Base-by-base conservation (phyloP, 331 rosid species). In the Cydonia oblonga region DNA sequence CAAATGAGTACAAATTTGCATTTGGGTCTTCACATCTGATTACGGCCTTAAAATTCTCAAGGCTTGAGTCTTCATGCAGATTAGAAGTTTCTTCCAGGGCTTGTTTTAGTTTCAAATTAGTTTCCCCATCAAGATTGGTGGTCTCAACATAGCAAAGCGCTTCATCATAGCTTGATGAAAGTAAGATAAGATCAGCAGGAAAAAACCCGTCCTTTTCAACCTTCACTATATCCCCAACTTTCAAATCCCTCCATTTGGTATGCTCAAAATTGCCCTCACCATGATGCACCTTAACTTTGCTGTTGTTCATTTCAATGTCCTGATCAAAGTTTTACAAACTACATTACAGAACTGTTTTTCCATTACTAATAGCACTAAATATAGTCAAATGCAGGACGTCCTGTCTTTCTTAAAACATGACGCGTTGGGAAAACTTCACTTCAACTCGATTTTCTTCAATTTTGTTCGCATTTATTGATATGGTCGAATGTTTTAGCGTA, bases 121-220 rank as follows among this genome's bases (percentile, higher is more conserved):
- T 91, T 80, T 95, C 98, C 42, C 98, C 98, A 29, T 95, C 98
- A 22, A 91, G 96, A 56, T 91, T 91, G 83, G 86, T 91, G 58
- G 98, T 95, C 87, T 95, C 98, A 2, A 95, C 98, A 42, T 95
- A 91, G 84, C 98, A 91, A 80, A 89, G 81, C 10, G 93, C 90
- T 18, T 95, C 97, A 5, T 95, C 98, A 54, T 89, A 84, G 72
- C 88, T 95, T 44, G 98, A 95, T 6, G 97, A 77, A 75, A 91
- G 96, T 52, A 89, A 64, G 72, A 95, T 86, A 68, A 95, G 97
- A 88, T 95, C 98, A 64, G 98, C 97, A 56, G 98, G 98, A 53
- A 93, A 93, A 80, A 86, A 89, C 33, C 88, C 87, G 73, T 93
- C 98, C 49, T 91, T 95, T 72, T 89, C 90, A 68, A 95, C 98